Evolutionary conservation across 768 basidiomycete genomes (phyloP).

Genomic region (Amanita phalloides): DNA sequence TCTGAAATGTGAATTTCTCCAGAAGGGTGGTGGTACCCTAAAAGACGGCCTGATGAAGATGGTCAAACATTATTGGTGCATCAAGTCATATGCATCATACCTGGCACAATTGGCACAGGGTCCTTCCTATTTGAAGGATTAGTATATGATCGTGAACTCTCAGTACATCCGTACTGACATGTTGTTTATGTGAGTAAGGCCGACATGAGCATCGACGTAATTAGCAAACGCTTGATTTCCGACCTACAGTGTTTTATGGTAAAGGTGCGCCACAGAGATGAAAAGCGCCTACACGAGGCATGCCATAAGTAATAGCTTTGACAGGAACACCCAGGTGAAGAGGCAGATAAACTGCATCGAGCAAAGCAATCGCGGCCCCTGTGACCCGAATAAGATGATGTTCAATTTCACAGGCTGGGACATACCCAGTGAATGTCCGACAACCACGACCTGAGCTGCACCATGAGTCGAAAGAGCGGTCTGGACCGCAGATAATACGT

Average conservation of each 20-base stretch:
- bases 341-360: slow-evolving; percentile 44
- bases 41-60: slow-evolving; percentile 16
- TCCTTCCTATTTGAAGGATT: slow-evolving; percentile 19
- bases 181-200: slow-evolving; percentile 13
- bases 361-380: slow-evolving; percentile 29
- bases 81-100: slow-evolving; percentile 12
- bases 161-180: slow-evolving; percentile 2
- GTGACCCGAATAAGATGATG: slow-evolving; percentile 1
- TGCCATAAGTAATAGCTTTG: slow-evolving; percentile 28
- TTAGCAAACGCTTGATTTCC: slow-evolving; percentile 22
- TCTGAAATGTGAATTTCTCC: slow-evolving; percentile 29
- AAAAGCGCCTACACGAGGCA: slow-evolving; percentile 26
- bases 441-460: slow-evolving; percentile 25
- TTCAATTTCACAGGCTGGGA: slow-evolving; percentile 10
- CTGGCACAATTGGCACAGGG: slow-evolving; percentile 28
- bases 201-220: slow-evolving; percentile 13
- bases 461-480: slow-evolving; percentile 21
- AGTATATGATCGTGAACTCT: neutral
- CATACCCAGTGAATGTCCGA: slow-evolving; percentile 33
- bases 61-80: slow-evolving; percentile 10
- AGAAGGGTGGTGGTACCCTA: slow-evolving; percentile 36
- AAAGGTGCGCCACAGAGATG: neutral
- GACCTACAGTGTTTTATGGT: slow-evolving; percentile 10
- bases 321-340: slow-evolving; percentile 31
- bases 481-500: slow-evolving; percentile 28